A percentile compares a stretch with the other conserved stretches of the same genome.
These are phyloP conservation scores for Yarrowia bubula DNA, from an alignment of 805 yeast genomes.

Conservation along the genomic window DNA sequence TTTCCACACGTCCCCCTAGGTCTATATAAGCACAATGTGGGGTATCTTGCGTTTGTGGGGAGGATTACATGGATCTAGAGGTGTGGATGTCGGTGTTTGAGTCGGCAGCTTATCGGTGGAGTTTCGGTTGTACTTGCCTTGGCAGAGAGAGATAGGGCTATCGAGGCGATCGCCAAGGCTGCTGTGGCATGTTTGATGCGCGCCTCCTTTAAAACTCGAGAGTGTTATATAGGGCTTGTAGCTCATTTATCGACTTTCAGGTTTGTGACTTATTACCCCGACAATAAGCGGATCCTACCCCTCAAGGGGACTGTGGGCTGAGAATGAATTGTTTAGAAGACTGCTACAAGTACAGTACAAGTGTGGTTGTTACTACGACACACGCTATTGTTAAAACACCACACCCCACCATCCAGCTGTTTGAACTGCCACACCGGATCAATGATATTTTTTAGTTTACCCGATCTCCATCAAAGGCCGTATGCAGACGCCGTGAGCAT, in stretches of 20 bases:
- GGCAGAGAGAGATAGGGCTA: not conserved
- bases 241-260: slow-evolving; percentile 11
- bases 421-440: too few species aligned
- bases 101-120: slow-evolving; percentile 4
- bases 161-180: slow-evolving; percentile 15
- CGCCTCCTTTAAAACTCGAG: not conserved
- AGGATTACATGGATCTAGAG: not conserved
- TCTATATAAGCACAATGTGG: not conserved
- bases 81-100: not conserved
- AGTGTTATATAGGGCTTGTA: slow-evolving; percentile 18
- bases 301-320: not conserved
- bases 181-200: not conserved
- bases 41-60: slow-evolving; percentile 22
- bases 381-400: too few species aligned
- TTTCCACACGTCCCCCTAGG: not conserved
- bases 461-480: not conserved
- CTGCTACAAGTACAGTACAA: too few species aligned
- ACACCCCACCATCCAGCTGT: too few species aligned
- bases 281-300: not conserved
- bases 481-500: not conserved
- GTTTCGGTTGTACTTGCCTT: not conserved
- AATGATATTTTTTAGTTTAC: too few species aligned
- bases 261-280: slow-evolving; percentile 12
- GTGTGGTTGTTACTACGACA: too few species aligned
- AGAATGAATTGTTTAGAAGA: not conserved